Base-by-base conservation (phyloP, 176 grass and related monocot genomes). In the Oryza rufipogon region DNA sequence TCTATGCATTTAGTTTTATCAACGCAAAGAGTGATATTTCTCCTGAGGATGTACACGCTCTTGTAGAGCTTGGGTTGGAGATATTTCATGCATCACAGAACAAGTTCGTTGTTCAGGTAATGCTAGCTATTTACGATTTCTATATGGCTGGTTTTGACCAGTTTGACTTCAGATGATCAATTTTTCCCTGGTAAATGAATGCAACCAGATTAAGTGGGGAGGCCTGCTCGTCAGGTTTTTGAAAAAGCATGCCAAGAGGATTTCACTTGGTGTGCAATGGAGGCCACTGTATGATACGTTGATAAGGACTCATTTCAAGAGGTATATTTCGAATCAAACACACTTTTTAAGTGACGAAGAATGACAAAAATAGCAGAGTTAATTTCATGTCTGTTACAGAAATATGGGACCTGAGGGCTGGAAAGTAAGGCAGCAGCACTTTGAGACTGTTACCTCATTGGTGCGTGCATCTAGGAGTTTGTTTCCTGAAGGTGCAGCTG, bases 361-460 rank as follows among this genome's bases (percentile, higher is more conserved):
- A 63, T 76, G 47, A 68, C 9, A 2, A 15, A 74, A 81, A 34
- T 74, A 77, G 8, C 36, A 79, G 69, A 30, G 71, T 9, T 19
- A 80, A 73, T 86, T 61, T 5, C 69, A 78, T 87, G 41, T 51
- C 42, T 44, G 8, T 86, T 84, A 74, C 92, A 98, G 96, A 87
- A 98, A 98, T 78, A 93, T 90, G 80, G 96, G 96, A 17, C 96
- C 96, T 79, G 96, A 98, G 88, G 96, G 96, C 74, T 98, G 96
- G 96, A 93, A 92, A 85, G 68, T 98, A 87, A 89, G 83, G 38
- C 88, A 98, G 66, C 81, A 85, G 68, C 96, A 95, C 87, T 95
- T 98, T 25, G 89, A 98, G 65, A 93, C 91, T 45, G 81, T 95
- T 58, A 95, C 93, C 46, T 82, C 87, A 8, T 90, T 95, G 87